Conservation (phyloP, 2,329 filamentous ascomycete species). For the Trichophyton schoenleinii region DNA sequence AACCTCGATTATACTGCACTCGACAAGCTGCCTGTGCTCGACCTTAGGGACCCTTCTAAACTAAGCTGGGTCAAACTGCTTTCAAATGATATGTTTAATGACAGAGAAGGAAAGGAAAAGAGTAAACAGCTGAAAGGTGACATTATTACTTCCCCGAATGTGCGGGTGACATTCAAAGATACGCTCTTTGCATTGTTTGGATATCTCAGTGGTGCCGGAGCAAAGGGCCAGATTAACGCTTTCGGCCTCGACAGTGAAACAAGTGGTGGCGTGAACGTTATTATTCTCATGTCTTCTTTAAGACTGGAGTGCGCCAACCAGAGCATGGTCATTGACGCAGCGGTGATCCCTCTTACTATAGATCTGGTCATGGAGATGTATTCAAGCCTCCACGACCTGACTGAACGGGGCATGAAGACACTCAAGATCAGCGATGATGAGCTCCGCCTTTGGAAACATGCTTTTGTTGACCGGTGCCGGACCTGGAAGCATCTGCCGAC, state of each 20-base stretch:
- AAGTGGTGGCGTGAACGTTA: constrained; percentile 12
- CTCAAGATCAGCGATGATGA: constrained; percentile 19
- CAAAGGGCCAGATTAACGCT: neutral
- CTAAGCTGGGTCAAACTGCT: constrained; percentile 15
- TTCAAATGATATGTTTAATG: constrained; percentile 15
- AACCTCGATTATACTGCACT: constrained; percentile 18
- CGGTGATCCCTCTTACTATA: constrained; percentile 20
- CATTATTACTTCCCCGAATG: constrained; percentile 3
- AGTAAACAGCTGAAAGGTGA: constrained; percentile 7
- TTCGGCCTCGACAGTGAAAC: constrained; percentile 14
- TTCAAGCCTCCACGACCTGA: constrained; percentile 4
- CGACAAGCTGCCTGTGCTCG: constrained; percentile 16
- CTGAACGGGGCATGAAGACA: neutral
- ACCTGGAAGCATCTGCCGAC: constrained; percentile 24
- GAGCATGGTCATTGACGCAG: constrained; percentile 21
- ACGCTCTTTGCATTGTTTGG: constrained; percentile 19
- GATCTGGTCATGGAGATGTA: constrained; percentile 5
- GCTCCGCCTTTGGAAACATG: constrained; percentile 22
- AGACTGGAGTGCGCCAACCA: constrained; percentile 21
- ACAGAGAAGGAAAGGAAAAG: constrained; percentile 12
- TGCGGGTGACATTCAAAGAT: constrained; percentile 19
- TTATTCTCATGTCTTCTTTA: constrained; percentile 19
- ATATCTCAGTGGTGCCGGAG: constrained; percentile 15
- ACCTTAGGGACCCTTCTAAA: constrained; percentile 8
- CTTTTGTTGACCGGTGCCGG: constrained; percentile 28